phyloP scores from a whole-genome alignment of 352 stramenopile genomes.

The Elongisporangium prolatum region DNA sequence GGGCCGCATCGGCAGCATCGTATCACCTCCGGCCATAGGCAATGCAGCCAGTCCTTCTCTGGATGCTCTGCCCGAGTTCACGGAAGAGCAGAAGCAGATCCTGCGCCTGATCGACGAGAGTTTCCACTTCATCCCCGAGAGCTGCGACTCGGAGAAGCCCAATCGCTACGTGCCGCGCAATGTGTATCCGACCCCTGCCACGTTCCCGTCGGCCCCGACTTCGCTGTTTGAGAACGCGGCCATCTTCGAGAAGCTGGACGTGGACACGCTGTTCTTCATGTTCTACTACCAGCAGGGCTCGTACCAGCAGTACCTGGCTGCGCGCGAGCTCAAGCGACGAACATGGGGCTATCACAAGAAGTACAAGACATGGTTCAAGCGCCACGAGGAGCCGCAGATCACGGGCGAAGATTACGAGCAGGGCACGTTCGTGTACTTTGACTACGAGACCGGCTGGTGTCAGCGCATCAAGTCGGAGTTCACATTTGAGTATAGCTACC shows the following conservation, averaged over 20 bases:
- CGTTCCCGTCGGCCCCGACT: conserved; percentile 88
- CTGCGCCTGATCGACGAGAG: conserved; percentile 82
- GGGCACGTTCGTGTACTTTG: conserved; percentile 99
- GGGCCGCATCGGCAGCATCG: conserved; percentile 11
- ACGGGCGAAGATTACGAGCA: conserved; percentile 99
- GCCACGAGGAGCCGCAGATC: conserved; percentile 94
- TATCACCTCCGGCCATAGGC: conserved; percentile 5
- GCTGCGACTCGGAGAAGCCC: conserved; percentile 86
- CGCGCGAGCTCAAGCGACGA: conserved; percentile 97
- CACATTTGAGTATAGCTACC: conserved; percentile 97
- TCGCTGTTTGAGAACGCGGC: conserved; percentile 91
- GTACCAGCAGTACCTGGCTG: conserved; percentile 98
- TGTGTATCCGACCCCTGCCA: conserved; percentile 89
- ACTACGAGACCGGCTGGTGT: conserved; percentile 99
- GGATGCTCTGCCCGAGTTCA: conserved; percentile 50
- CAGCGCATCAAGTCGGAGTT: conserved; percentile 99
- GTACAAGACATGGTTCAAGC: conserved; percentile 99
- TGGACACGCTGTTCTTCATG: conserved; percentile 99
- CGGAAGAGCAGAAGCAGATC: conserved; percentile 77
- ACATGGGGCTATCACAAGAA: conserved; percentile 99
- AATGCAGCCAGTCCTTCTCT: conserved; percentile 4
- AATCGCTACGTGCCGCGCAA: conserved; percentile 94
- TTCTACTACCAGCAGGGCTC: conserved; percentile 99
- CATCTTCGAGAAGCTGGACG: conserved; percentile 97
- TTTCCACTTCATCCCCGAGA: conserved; percentile 90